Base-by-base conservation (phyloP, 2,329 filamentous ascomycete species). In the Podosphaera fusca region DNA sequence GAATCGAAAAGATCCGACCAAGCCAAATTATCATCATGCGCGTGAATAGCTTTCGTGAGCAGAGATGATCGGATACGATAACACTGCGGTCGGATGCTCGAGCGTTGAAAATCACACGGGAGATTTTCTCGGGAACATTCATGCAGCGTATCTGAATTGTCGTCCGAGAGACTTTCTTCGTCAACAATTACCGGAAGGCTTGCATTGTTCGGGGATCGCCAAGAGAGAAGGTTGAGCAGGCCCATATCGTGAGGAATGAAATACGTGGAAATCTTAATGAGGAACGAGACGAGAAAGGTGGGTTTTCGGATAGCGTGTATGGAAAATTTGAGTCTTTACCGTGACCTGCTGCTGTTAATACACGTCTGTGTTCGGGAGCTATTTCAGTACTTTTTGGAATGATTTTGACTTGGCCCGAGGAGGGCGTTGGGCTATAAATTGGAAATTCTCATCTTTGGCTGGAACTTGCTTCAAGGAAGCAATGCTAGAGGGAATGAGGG, bases 21-120 rank as follows among this genome's bases (percentile, higher is more conserved):
- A 36, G 77, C 75, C 62, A 82, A 72, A 68, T 84, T 80, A 0
- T 81, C 78, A 55, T 77, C 76, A 64, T 75, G 79, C 2, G 14
- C 52, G 12, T 42, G 31, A 96, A 78, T 55, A 40, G 89, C 90
- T 67, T 81, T 83, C 31, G 92, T 96, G 64, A 98, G 74, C 45
- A 98, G 78, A 12, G 92, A 96, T 65, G 36, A 55, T 8, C 34
- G 35, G 7, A 29, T 40, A 21, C 52, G 52, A 38, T 38, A 33
- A 87, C 79, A 63, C 85, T 80, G 55, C 77, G 78, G 57, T 78
- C 75, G 36, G 68, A 72, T 38, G 75, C 69, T 59, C 56, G 56
- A 50, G 55, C 53, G 35, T 7, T 59, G 35, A 42, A 56, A 38
- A n/a, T 50, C 34, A 54, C 54, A 6, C 42, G 61, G 95, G 89